Percentiles rank a stretch among this genome's conserved stretches.
Conservation (phyloP, 2,329 filamentous ascomycete genomes). For the Talaromyces verruculosus region DNA sequence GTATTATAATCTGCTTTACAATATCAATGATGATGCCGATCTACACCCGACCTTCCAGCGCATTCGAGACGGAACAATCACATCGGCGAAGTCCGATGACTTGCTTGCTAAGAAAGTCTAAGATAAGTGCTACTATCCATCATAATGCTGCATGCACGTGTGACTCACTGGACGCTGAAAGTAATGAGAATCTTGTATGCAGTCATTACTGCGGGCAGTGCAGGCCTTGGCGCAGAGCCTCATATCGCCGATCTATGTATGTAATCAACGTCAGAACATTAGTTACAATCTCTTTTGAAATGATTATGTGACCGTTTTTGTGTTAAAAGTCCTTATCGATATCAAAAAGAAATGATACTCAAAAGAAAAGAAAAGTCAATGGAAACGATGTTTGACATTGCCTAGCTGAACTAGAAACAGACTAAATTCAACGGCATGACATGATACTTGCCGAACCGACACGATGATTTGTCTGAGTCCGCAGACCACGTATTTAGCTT, state of each 20-base stretch:
- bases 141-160: not conserved
- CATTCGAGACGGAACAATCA: not conserved
- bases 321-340: not conserved
- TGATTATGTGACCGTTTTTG: not conserved
- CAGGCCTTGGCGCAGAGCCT: not conserved
- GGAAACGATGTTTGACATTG: not conserved
- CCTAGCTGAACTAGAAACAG: not conserved
- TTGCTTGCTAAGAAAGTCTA: not conserved
- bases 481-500: not conserved
- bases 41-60: not conserved
- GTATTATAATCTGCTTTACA: not conserved
- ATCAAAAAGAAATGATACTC: not conserved
- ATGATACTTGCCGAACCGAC: not conserved
- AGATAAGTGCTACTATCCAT: not conserved
- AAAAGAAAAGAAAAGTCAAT: not conserved
- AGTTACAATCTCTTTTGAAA: not conserved
- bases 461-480: not conserved
- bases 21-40: constrained; percentile 4
- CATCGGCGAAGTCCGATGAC: constrained; percentile 10
- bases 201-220: constrained; percentile 3
- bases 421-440: not conserved
- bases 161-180: not conserved
- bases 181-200: not conserved
- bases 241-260: not conserved
- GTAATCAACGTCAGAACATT: not conserved